A percentile compares a stretch with the other conserved stretches of the same genome.
These are phyloP conservation scores for Lavandula angustifolia DNA, from an alignment of 257 asterid species.

Conservation along the genomic window DNA sequence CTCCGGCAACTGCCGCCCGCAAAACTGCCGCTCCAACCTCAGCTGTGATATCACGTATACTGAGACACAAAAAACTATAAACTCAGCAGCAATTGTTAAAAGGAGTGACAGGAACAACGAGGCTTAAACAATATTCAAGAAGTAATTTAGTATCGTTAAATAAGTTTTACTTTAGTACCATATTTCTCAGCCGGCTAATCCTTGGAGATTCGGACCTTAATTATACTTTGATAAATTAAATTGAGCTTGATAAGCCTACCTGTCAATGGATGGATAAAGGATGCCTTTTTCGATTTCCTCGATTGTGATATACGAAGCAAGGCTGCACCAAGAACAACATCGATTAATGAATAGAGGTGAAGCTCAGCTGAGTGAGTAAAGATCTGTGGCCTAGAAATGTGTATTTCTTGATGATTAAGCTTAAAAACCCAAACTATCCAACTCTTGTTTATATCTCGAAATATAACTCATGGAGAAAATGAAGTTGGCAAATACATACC, in stretches of 20 bases:
- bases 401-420: neutral
- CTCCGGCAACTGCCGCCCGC: slow-evolving; percentile 74
- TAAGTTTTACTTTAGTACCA: too few species aligned
- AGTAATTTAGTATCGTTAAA: too few species aligned
- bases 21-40: slow-evolving; percentile 95
- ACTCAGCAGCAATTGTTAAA: slow-evolving; percentile 21
- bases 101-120: too few species aligned
- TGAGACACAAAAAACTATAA: slow-evolving; percentile 37
- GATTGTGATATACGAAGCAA: slow-evolving; percentile 86
- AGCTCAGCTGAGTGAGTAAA: slow-evolving; percentile 10
- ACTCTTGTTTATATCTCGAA: neutral
- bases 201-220: too few species aligned
- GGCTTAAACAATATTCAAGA: too few species aligned
- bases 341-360: slow-evolving; percentile 5
- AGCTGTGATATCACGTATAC: slow-evolving; percentile 90
- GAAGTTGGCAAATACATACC: slow-evolving; percentile 52
- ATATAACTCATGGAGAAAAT: slow-evolving; percentile 15
- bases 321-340: slow-evolving; percentile 60
- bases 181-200: too few species aligned
- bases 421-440: neutral
- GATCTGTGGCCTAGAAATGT: neutral
- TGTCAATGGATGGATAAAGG: slow-evolving; percentile 81
- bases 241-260: slow-evolving; percentile 61
- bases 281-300: slow-evolving; percentile 77
- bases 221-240: too few species aligned